These are phyloP conservation scores for Metarhizium rileyi DNA, from an alignment of 2,329 filamentous ascomycete species.

Conservation along the genomic window DNA sequence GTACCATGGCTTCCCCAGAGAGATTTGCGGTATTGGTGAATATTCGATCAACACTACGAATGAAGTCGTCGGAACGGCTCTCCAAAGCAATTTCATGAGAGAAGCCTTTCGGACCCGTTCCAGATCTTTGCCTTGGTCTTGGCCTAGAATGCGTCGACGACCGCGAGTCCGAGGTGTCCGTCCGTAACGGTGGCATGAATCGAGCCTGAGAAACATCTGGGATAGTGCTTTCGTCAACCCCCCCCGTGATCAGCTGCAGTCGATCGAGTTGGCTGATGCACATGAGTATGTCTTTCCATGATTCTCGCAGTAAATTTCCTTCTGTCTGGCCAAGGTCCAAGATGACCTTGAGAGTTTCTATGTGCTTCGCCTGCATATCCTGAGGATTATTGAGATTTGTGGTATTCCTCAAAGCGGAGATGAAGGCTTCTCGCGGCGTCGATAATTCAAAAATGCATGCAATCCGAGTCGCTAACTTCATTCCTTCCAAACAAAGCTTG, in stretches of 20 bases:
- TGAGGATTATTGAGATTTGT: constrained; percentile 94
- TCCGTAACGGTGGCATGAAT: constrained; percentile 51
- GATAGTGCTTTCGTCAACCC: constrained; percentile 84
- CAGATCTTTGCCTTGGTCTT: constrained; percentile 39
- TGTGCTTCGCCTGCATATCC: constrained; percentile 91
- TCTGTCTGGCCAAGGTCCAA: constrained; percentile 89
- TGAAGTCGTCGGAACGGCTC: constrained; percentile 83
- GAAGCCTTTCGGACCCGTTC: constrained; percentile 53
- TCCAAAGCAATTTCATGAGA: constrained; percentile 80
- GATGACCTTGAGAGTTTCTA: constrained; percentile 85
- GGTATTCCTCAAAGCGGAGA: constrained; percentile 83
- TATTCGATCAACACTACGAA: constrained; percentile 87
- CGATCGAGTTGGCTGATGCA: constrained; percentile 94
- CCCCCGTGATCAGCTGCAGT: constrained; percentile 87
- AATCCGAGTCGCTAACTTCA: constrained; percentile 88
- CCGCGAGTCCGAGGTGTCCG: constrained; percentile 46
- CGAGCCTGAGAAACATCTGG: constrained; percentile 84
- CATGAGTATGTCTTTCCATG: constrained; percentile 92
- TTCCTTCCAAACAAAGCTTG: constrained; percentile 85
- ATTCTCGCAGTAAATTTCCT: constrained; percentile 78
- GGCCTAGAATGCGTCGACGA: constrained; percentile 55
- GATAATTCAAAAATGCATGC: constrained; percentile 88
- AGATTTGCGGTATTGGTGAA: constrained; percentile 94
- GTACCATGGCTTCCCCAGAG: constrained; percentile 86
- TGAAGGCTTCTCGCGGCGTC: constrained; percentile 90